Percentiles rank a stretch among this genome's conserved stretches.
These are phyloP conservation scores for Echria macrotheca DNA, from an alignment of 495 filamentous ascomycete genomes.

Conservation along the genomic window DNA sequence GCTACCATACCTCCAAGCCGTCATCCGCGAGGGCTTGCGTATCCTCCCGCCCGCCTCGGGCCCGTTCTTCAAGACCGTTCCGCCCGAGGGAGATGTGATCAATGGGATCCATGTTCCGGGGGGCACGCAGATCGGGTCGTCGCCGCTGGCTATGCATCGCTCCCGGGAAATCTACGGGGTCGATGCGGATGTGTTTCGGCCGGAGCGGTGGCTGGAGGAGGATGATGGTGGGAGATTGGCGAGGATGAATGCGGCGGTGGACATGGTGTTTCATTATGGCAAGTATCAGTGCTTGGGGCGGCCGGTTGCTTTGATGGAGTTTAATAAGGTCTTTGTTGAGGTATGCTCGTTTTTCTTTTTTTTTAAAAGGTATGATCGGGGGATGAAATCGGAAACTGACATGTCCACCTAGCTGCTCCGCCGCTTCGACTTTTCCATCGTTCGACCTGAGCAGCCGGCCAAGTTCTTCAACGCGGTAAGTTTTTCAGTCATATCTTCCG, in stretches of 20 bases:
- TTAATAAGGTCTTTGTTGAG: constrained; percentile 39
- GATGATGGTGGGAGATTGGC: constrained; percentile 24
- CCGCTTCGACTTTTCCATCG: constrained; percentile 35
- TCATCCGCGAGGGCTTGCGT: constrained; percentile 41
- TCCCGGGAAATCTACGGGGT: constrained; percentile 34
- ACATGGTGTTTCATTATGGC: constrained; percentile 29
- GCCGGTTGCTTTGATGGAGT: constrained; percentile 29
- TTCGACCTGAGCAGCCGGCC: constrained; percentile 10
- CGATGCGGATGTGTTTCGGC: constrained; percentile 40
- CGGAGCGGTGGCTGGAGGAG: constrained; percentile 46
- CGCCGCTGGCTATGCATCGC: constrained; percentile 21
- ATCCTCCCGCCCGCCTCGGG: constrained; percentile 36
- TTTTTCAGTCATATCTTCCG: too few relatives aligned
- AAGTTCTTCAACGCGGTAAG: constrained; percentile 9
- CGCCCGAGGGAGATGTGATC: constrained; percentile 46
- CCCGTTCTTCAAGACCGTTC: constrained; percentile 41
- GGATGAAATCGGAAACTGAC: background rate
- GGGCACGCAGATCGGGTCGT: constrained; percentile 41
- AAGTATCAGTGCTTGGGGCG: constrained; percentile 31
- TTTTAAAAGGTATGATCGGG: background rate
- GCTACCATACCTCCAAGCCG: constrained; percentile 42
- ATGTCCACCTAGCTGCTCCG: constrained; percentile 38
- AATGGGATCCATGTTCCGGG: constrained; percentile 40
- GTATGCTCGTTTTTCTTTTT: too few relatives aligned
- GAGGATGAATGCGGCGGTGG: constrained; percentile 28